Percentiles rank a stretch among this genome's conserved stretches.
Evolutionary conservation across 2,329 filamentous ascomycete genomes (phyloP).

Genomic region (Colletotrichum liaoningense): DNA sequence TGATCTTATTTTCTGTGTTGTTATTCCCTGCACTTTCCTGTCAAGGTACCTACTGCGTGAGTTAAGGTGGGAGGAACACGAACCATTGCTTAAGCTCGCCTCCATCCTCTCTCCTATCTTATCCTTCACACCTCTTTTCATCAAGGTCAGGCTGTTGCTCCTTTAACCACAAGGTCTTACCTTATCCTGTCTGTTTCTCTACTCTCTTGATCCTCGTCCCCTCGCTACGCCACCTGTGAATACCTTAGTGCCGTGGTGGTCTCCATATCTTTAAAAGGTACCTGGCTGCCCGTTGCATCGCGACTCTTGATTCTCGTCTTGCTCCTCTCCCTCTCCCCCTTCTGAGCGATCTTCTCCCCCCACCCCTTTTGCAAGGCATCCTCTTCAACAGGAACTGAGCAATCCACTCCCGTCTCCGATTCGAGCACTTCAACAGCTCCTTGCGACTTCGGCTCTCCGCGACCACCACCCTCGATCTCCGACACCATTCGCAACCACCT

Average conservation of each 20-base stretch:
- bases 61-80: too few species aligned
- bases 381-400: slow-evolving; percentile 33
- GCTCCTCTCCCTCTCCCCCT: neutral
- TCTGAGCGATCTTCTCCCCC: neutral
- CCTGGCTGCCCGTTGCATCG: slow-evolving; percentile 28
- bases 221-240: neutral
- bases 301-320: slow-evolving; percentile 6
- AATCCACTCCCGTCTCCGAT: slow-evolving; percentile 14
- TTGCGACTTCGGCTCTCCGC: slow-evolving; percentile 35
- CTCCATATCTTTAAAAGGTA: slow-evolving; percentile 32
- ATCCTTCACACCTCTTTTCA: neutral
- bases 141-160: neutral
- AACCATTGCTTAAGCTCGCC: slow-evolving; percentile 4
- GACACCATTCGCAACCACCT: slow-evolving; percentile 12
- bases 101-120: neutral
- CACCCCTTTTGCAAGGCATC: slow-evolving; percentile 14
- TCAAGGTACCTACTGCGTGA: neutral
- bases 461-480: slow-evolving; percentile 32
- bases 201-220: neutral
- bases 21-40: neutral
- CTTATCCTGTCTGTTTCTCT: neutral
- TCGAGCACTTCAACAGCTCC: slow-evolving; percentile 34
- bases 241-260: neutral
- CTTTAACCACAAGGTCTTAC: neutral
- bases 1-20: neutral